These are phyloP conservation scores for Botrytis hyacinthi DNA, from an alignment of 2,329 filamentous ascomycete species.

Conservation along the genomic window DNA sequence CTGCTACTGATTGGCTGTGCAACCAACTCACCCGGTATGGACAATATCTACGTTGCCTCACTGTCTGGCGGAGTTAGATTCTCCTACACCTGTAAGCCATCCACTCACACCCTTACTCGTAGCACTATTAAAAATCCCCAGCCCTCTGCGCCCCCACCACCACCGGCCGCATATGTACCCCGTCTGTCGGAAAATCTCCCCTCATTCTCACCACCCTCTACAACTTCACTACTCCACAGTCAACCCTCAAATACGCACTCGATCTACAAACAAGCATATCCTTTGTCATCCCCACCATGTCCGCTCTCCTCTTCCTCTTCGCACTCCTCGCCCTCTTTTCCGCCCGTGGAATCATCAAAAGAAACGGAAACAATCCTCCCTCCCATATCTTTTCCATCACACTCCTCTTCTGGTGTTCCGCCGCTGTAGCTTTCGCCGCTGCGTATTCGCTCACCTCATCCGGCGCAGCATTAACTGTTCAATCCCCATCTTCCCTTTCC, in stretches of 20 bases:
- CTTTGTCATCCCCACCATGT: constrained; percentile 8
- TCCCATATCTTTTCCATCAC: not conserved
- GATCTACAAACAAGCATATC: constrained; percentile 6
- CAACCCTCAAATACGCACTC: constrained; percentile 1
- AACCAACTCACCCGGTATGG: constrained; percentile 14
- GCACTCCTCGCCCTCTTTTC: not conserved
- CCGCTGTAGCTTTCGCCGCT: not conserved
- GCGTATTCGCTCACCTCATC: constrained; percentile 4
- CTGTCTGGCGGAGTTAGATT: not conserved
- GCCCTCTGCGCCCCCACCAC: constrained; percentile 9
- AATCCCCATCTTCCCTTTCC: not conserved
- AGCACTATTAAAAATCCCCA: not conserved
- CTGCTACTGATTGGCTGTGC: constrained; percentile 6
- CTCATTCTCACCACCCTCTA: not conserved
- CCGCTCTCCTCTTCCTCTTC: constrained; percentile 3
- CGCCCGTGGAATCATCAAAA: constrained; percentile 6
- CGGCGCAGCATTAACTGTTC: not conserved
- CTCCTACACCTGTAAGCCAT: constrained; percentile 15
- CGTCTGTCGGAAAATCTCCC: constrained; percentile 9
- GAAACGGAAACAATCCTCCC: not conserved
- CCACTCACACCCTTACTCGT: not conserved
- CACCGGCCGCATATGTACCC: not conserved
- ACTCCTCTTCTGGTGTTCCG: constrained; percentile 6
- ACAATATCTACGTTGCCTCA: constrained; percentile 7
- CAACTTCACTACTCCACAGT: not conserved